Base-by-base conservation (phyloP, 805 yeast genomes). In the Blastobotrys mokoenaii region DNA sequence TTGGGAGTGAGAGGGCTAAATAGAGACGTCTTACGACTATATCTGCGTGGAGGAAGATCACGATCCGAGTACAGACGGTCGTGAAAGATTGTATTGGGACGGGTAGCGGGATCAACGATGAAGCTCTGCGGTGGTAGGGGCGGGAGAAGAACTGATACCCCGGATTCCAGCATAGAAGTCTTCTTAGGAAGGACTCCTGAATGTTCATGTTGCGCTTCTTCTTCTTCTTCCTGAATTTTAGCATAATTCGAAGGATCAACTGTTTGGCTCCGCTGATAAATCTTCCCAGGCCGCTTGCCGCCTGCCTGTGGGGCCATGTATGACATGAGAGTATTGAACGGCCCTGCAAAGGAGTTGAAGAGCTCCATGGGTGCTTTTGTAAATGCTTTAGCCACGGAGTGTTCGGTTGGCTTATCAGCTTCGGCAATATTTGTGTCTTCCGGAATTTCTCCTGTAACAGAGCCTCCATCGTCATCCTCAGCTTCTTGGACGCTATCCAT, bases 121-220 rank as follows among this genome's bases (percentile, higher is more conserved):
- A 75, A 90, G 46, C 72, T 73, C 43, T 72, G 60, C 0, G 84
- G 68, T 0, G 97, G 97, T 9, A 80, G 66, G 1, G 96, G 95
- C 1, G 96, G 94, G 4, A 84, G 63, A 5, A 90, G 64, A 1
- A 85, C 78, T 3, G 82, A 77, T 3, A 86, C 75, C 0, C 95
- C 95, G 0, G 95, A 79, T 46, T 82, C 78, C 3, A 90, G 55
- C 10, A 90, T 79, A 0, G 93, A 82, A 0, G 95, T 77, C 51
- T 78, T 80, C 2, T 46, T 48, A 2, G 90, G 93, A 8, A 62
- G 41, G 27, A 58, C 49, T 38, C 43, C 47, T 2, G 49, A 29
- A 9, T 27, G 37, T 2, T 35, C 35, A 5, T 46, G 46, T 2
- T 45, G 55, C 18, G 49, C 54, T 20, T 41, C 49, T 14, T 30